A percentile compares a stretch with the other conserved stretches of the same genome.
phyloP scores from a whole-genome alignment of 805 yeast species.

The Kodamaea kakaduensis region DNA sequence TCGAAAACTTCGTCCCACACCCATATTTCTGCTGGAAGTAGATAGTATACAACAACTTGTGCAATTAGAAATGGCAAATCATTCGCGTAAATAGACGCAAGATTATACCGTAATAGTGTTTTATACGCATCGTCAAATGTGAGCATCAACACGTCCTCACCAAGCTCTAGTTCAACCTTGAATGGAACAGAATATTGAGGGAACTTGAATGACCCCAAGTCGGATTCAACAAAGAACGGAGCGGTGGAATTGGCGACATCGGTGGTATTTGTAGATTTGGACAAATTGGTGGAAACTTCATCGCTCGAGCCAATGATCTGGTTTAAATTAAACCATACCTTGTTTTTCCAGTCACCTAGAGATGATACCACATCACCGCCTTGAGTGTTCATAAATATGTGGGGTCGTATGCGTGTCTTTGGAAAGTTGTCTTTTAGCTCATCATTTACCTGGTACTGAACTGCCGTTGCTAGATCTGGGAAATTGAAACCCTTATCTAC shows the following conservation, averaged over 20 bases:
- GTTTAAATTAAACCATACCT: too few species aligned
- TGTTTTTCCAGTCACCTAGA: too few species aligned
- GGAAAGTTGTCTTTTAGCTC: slow-evolving; percentile 13
- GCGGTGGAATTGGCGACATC: too few species aligned
- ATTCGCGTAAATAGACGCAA: slow-evolving; percentile 47
- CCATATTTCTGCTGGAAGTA: slow-evolving; percentile 24
- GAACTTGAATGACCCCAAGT: too few species aligned
- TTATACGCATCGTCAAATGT: slow-evolving; percentile 38
- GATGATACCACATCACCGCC: too few species aligned
- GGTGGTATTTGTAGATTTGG: too few species aligned
- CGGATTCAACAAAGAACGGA: too few species aligned
- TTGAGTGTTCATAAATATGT: slow-evolving; percentile 10
- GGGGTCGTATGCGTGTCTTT: slow-evolving; percentile 5
- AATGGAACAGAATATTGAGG: too few species aligned
- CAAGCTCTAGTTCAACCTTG: slow-evolving; percentile 33
- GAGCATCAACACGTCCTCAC: slow-evolving; percentile 42
- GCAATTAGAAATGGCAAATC: slow-evolving; percentile 61
- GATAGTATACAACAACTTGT: slow-evolving; percentile 36
- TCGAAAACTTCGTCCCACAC: background rate
- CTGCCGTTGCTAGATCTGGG: slow-evolving; percentile 62
- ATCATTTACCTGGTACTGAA: slow-evolving; percentile 32
- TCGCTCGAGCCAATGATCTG: too few species aligned
- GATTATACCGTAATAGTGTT: slow-evolving; percentile 39
- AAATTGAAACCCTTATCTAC: slow-evolving; percentile 45
- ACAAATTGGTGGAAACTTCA: too few species aligned